Base-by-base conservation (phyloP, 176 grass and related monocot species). In the maize (Zea mays) region DNA sequence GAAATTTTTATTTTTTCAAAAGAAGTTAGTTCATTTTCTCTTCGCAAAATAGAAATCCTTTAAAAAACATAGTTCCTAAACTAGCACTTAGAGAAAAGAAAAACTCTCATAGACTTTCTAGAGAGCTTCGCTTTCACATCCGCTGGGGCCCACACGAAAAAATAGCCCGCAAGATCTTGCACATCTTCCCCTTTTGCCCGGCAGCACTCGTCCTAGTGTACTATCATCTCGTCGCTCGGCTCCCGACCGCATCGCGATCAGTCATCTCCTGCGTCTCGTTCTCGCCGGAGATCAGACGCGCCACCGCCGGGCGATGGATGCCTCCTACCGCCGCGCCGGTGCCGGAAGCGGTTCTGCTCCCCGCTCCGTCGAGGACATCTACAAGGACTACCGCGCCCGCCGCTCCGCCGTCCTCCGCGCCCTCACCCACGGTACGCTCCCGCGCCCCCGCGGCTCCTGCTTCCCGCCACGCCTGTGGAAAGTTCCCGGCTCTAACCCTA, bases 331-430 rank as follows among this genome's bases (percentile, higher is more conserved):
- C 64, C 81, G 64, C 38, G 48, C 76, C 4, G 81, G 39, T 7
- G 62, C 34, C 40, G 82, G 82, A 1, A 63, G 83, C 1, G 74
- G 83, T 39, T 83, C 84, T 15, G 40, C 55, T 5, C 88, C 88
- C 7, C 88, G 84, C 62, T 76, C 88, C 64, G 88, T 86, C 8
- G 88, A 90, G 56, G 88, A 90, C 66, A 90, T 90, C 84, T 90
- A 66, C 80, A 90, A 86, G 84, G 84, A 90, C 75, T 90, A 70
- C 70, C 80, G 83, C 75, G 54, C 79, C 75, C 88, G 88, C 84
- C 88, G 88, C 80, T 71, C 63, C 70, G 88, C 88, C 75, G 82
- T 90, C 88, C 83, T 86, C 88, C 88, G 88, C 56, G 88, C 88
- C 40, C 75, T 90, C 79, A 86, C 88, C 84, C 56, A 82, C 79